Conservation (phyloP, 208 protist genomes). For the Entamoeba invadens region DNA sequence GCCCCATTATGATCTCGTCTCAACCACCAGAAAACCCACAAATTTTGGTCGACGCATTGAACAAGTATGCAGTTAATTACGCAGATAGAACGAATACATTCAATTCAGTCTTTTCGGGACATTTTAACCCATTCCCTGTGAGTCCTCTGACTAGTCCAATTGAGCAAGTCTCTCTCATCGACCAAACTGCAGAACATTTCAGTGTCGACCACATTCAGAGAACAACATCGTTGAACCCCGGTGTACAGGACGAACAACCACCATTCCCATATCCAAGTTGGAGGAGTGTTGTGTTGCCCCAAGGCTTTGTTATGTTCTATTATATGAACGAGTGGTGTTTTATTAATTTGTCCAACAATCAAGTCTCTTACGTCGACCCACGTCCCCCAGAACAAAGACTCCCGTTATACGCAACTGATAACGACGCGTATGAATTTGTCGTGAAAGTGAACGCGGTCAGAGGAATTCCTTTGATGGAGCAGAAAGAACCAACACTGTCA, state of each 20-base stretch:
- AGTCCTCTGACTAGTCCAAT: not conserved
- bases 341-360: not conserved
- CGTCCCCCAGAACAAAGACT: not conserved
- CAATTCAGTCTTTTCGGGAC: not conserved
- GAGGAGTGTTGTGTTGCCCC: not conserved
- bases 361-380: not conserved
- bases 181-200: not conserved
- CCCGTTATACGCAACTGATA: not conserved
- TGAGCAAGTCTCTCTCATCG: not conserved
- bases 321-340: not conserved
- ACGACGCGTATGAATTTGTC: not conserved
- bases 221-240: not conserved
- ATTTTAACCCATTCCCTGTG: not conserved
- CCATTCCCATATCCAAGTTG: not conserved
- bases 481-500: not conserved
- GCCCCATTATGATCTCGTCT: not conserved
- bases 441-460: not conserved
- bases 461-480: not conserved
- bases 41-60: not conserved
- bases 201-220: not conserved
- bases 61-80: not conserved
- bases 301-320: not conserved
- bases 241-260: not conserved
- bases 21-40: not conserved
- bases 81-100: not conserved